Evolutionary conservation across 1,284 basidiomycete species (phyloP).

Genomic region (Ganoderma boninense): DNA sequence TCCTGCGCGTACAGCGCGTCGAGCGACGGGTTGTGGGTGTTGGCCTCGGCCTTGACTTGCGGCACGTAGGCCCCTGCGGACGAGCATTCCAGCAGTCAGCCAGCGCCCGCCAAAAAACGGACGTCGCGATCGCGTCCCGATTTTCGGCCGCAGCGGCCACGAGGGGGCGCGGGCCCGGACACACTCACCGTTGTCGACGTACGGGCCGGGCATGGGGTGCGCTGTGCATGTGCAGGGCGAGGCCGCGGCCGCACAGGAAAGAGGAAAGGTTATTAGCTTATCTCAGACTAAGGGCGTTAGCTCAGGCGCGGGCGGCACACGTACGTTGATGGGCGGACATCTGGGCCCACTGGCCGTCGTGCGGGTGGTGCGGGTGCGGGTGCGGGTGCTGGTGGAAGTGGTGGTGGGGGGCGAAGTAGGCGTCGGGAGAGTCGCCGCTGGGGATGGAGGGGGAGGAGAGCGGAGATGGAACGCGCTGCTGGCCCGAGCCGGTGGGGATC

Average conservation of each 20-base stretch:
- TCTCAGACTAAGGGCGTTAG: slow-evolving; percentile 3
- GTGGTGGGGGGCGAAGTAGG: slow-evolving; percentile 26
- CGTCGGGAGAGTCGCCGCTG: slow-evolving; percentile 26
- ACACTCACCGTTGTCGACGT: slow-evolving; percentile 31
- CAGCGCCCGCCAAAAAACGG: background rate
- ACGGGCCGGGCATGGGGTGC: slow-evolving; percentile 23
- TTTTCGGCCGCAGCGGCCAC: background rate
- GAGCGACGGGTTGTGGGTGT: slow-evolving; percentile 17
- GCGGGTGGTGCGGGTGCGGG: slow-evolving; percentile 11
- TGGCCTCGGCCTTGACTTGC: slow-evolving; percentile 28
- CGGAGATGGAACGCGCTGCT: slow-evolving; percentile 32
- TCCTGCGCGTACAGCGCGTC: slow-evolving; percentile 22
- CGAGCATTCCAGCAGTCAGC: background rate
- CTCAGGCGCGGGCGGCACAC: slow-evolving; percentile 4
- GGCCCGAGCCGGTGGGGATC: slow-evolving; percentile 12
- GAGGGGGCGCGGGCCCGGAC: background rate
- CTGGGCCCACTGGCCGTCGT: slow-evolving; percentile 24
- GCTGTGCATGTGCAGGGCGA: slow-evolving; percentile 17
- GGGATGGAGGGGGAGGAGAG: slow-evolving; percentile 27
- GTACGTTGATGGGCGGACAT: slow-evolving; percentile 21
- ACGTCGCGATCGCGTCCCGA: too few relatives aligned
- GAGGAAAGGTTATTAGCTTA: slow-evolving; percentile 14
- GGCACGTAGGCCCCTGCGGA: slow-evolving; percentile 22
- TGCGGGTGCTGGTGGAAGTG: slow-evolving; percentile 6
- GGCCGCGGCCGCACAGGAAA: background rate